Evolutionary conservation across 371 early-diverging fungal species (phyloP), one percentile per base, ranked within the genome.

Genomic region (Lichtheimia corymbifera): DNA sequence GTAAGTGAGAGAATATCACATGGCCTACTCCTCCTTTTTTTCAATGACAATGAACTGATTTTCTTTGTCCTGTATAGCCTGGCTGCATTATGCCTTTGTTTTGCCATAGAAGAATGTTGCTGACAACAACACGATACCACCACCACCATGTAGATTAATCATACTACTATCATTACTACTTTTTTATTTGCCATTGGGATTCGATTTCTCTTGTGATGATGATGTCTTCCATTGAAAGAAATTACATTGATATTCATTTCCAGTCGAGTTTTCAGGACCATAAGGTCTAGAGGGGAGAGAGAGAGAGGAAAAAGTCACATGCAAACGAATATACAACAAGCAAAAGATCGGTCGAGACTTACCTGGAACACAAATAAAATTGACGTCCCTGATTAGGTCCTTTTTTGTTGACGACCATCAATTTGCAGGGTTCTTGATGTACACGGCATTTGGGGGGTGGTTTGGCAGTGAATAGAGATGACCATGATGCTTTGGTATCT

Each of bases 291-390:
- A 35, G 35, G 4, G 3, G 7, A 22, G 9, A 50, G 5, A 50
- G 18, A 17, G 22, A 51, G 18, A 20, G 45, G 50, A 41, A 12
- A 18, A 20, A 14, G 17, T 20, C 12, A 42, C 15, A 41, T 28
- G n/a, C 6, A 6, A 51, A 53, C n/a, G 27, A 12, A 50, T 49
- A 17, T 30, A 30, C 30, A 30, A 9, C 35, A 35, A 35, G 11
- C 35, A 11, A 35, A 11, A 35, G 11, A 35, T 35, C 2, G 35
- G 35, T 35, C 35, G 35, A 35, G 35, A 35, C 78, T 49, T 82
- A 84, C 77, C 86, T 65, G 7, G 87, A 82, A 58, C 93, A 93
- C 6, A 87, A 65, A 63, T 82, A 93, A 65, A 93, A 93, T 18
- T 64, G 60, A 5, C 90, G 76, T 1, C 92, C 91, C 25, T 88